Evolutionary conservation across 78 protist species (phyloP), one percentile per base, ranked within the genome.

Genomic region (Creolimax fragrantissima): DNA sequence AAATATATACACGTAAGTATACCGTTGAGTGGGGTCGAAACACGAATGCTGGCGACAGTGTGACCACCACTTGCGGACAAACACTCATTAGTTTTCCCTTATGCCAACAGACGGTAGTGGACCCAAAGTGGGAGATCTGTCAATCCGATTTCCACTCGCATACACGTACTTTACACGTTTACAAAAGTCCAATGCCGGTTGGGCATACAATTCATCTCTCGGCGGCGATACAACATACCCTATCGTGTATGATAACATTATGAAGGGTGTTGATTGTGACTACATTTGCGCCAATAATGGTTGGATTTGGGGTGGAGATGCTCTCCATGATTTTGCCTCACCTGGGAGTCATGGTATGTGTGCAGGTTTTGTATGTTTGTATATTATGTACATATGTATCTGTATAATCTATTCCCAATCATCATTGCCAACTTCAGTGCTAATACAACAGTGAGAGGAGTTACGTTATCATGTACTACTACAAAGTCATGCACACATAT

Each of bases 221-320:
- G 86, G 86, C 35, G 86, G 86, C 7, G 6, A 36, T 36, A 24
- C 35, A 24, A 41, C 35, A 5, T 6, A 35, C 42, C 42, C 7
- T 6, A 6, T 83, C 1, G 5, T 5, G 7, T 83, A 83, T 83
- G 35, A 6, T 6, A 24, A 24, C 7, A 83, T 83, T 5, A 83
- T 83, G 86, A 41, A 83, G 17, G 2, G 43, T 37, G 89, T 37
- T 4, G 17, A 39, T 39, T n/a, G 44, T 4, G 4, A 11, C 3
- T 5, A 42, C 4, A 3, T 91, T 37, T 7, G 5, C 24, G 93
- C 89, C 86, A 91, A 91, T 81, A 91, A 91, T 84, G 93, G 93
- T 2, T 91, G 93, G 93, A 37, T 90, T 42, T 45, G 84, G 92
- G 90, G 90, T 74, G 66, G 84, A 42, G 92, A 90, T n/a, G 81